Conservation (phyloP, 768 basidiomycete species). For the Boletus rufocinnamomeus region DNA sequence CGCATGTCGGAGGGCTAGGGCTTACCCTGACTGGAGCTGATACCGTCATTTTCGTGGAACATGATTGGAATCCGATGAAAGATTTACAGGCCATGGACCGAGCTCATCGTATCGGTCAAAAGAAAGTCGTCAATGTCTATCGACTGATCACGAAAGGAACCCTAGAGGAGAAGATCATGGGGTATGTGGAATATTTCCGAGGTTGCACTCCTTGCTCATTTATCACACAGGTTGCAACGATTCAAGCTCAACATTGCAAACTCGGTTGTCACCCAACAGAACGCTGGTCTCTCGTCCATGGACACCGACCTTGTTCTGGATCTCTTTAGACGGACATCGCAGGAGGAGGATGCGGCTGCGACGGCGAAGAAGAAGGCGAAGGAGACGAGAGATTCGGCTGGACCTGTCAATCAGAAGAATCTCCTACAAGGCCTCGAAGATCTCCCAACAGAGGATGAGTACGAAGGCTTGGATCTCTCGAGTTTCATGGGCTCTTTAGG, state of each 20-base stretch:
- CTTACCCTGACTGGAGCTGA: constrained; percentile 97
- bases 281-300: constrained; percentile 91
- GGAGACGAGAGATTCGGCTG: constrained; percentile 54
- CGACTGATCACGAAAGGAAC: constrained; percentile 96
- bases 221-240: constrained; percentile 74
- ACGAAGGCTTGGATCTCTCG: constrained; percentile 81
- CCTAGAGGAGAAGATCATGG: constrained; percentile 99
- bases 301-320: constrained; percentile 97
- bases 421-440: constrained; percentile 89
- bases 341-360: constrained; percentile 68
- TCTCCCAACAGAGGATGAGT: constrained; percentile 90
- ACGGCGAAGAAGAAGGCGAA: constrained; percentile 50
- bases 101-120: constrained; percentile 97
- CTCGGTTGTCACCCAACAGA: constrained; percentile 96
- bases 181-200: constrained; percentile 52
- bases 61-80: constrained; percentile 99
- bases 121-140: constrained; percentile 99
- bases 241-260: constrained; percentile 99
- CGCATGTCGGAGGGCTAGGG: constrained; percentile 95
- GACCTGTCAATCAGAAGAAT: constrained; percentile 75
- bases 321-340: constrained; percentile 79
- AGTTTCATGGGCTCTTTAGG: constrained; percentile 87
- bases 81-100: constrained; percentile 99
- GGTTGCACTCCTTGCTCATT: constrained; percentile 7
- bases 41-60: constrained; percentile 98